A percentile compares a stretch with the other conserved stretches of the same genome.
phyloP scores from a whole-genome alignment of 1,284 basidiomycete genomes.

The Boletellus sp. region DNA sequence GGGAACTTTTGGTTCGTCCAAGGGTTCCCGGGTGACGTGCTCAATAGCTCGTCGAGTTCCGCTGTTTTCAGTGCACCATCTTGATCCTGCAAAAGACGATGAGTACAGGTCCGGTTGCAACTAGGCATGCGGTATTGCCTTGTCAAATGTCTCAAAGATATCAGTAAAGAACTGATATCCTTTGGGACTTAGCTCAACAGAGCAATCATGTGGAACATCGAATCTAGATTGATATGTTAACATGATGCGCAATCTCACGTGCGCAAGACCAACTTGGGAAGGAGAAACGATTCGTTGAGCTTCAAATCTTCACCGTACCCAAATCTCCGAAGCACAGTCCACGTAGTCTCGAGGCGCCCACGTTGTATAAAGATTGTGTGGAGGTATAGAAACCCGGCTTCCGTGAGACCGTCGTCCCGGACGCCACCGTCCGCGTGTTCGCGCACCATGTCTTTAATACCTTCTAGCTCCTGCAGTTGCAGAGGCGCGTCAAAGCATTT shows the following conservation, averaged over 20 bases:
- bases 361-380: slow-evolving; percentile 97
- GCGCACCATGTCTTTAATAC: slow-evolving; percentile 83
- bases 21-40: slow-evolving; percentile 92
- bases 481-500: slow-evolving; percentile 95
- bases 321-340: slow-evolving; percentile 93
- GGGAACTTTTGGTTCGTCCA: slow-evolving; percentile 87
- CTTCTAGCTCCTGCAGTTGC: slow-evolving; percentile 89
- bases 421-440: slow-evolving; percentile 69
- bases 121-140: slow-evolving; percentile 44
- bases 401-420: slow-evolving; percentile 78
- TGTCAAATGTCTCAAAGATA: slow-evolving; percentile 95
- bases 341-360: slow-evolving; percentile 94
- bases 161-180: slow-evolving; percentile 98
- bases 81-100: slow-evolving; percentile 63
- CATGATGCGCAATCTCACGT: neutral
- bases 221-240: slow-evolving; percentile 52
- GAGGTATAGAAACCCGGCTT: slow-evolving; percentile 90
- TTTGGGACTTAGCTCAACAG: slow-evolving; percentile 88
- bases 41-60: slow-evolving; percentile 90
- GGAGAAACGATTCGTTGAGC: slow-evolving; percentile 83
- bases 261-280: slow-evolving; percentile 63
- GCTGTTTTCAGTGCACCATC: slow-evolving; percentile 86
- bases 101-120: neutral
- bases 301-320: slow-evolving; percentile 94
- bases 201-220: slow-evolving; percentile 90